Evolutionary conservation across 179 eudicot genomes (phyloP), one percentile per base, ranked within the genome.

Genomic region (Beta macrorhiza): DNA sequence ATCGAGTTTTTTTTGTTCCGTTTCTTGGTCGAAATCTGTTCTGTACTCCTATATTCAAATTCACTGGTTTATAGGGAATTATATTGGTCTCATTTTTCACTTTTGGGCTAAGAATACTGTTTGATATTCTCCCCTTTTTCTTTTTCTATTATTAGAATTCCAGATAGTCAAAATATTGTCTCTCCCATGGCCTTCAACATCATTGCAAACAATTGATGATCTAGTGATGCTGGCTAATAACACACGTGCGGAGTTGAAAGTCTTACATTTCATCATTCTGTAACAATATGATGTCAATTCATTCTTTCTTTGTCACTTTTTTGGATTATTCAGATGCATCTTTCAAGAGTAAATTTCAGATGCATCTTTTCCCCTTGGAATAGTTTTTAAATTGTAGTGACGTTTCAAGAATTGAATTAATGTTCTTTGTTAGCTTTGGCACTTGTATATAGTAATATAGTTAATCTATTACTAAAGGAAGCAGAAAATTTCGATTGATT

Each of bases 31-130:
- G 42, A 67, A 74, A 53, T 53, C 58, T 55, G 56, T 67, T 53
- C 5, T 82, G 83, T 82, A 75, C 75, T 76, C 67, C 74, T 62
- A 76, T 64, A 68, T 76, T 71, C 68, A 20, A 61, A 67, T 71
- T 19, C 79, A 69, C 72, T 71, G 53, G 58, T 82, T 72, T 76
- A 64, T 67, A 76, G 87, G 80, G 57, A 62, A 71, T 70, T 75
- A 42, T 65, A 52, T 67, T 37, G 10, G 63, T 81, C 73, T 44
- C 68, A 19, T 62, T 78, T 58, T 75, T 25, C 79, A 63, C 78
- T 19, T 59, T 53, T 25, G 70, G 63, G 57, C 2, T 19, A 49
- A 69, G 72, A 82, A 67, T 82, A 63, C 79, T 68, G 76, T 78
- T 59, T 70, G 49, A 29, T 76, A 47, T 58, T 47, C 45, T 69